phyloP scores from a whole-genome alignment of 768 basidiomycete species.

The Kwoniella botswanensis region DNA sequence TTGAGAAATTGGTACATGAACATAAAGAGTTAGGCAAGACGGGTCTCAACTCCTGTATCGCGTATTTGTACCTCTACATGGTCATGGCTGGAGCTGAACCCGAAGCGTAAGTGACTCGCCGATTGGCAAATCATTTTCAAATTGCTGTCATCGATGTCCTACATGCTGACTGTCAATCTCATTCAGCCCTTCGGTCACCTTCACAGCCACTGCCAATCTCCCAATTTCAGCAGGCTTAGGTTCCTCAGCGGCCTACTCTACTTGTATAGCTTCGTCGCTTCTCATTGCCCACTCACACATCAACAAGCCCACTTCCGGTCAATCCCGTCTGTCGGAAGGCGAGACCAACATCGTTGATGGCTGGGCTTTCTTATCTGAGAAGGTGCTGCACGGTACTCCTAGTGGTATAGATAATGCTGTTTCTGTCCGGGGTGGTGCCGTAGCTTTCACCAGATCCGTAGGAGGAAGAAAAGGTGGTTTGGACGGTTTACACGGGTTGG shows the following conservation, averaged over 20 bases:
- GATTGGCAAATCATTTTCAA: too few relatives aligned
- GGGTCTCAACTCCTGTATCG: constrained; percentile 63
- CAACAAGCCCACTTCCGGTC: constrained; percentile 42
- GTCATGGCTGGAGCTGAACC: constrained; percentile 65
- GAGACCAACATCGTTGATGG: constrained; percentile 82
- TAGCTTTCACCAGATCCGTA: constrained; percentile 82
- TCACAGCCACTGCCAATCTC: constrained; percentile 81
- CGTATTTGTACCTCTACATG: constrained; percentile 95
- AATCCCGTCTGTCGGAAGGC: constrained; percentile 65
- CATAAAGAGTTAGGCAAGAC: constrained; percentile 56
- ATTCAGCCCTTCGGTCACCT: constrained; percentile 65
- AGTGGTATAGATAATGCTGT: constrained; percentile 98
- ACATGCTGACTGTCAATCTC: neutral
- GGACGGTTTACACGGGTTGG: constrained; percentile 83
- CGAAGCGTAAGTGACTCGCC: constrained; percentile 63
- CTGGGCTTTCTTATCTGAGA: constrained; percentile 94
- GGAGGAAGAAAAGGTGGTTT: constrained; percentile 78
- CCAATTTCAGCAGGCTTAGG: constrained; percentile 96
- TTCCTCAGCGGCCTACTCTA: constrained; percentile 93
- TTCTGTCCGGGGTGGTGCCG: constrained; percentile 86
- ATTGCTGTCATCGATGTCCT: too few relatives aligned
- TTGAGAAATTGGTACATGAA: constrained; percentile 61
- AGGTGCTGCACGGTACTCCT: constrained; percentile 94
- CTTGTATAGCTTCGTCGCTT: constrained; percentile 78
- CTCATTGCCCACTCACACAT: constrained; percentile 78